A percentile compares a stretch with the other conserved stretches of the same genome.
Conservation (phyloP, 2,329 filamentous ascomycete genomes). For the Neonectria punicea region DNA sequence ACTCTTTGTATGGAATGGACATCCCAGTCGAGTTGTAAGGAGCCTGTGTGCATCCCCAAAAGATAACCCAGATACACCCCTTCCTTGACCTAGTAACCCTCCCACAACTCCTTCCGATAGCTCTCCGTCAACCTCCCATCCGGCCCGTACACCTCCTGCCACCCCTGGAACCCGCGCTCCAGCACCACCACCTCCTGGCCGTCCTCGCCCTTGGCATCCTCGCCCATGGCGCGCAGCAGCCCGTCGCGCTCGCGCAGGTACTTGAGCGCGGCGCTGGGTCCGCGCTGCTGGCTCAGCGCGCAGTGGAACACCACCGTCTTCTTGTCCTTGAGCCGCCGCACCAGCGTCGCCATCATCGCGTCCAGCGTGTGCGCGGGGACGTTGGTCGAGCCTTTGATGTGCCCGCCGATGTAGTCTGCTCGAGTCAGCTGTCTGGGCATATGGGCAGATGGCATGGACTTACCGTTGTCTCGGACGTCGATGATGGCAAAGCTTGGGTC, state of each 20-base stretch:
- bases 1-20: not conserved
- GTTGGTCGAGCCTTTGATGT: constrained; percentile 83
- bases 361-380: constrained; percentile 80
- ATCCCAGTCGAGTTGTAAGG: not conserved
- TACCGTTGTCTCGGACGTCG: constrained; percentile 88
- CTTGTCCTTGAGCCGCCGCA: constrained; percentile 79
- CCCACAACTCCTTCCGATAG: constrained; percentile 88
- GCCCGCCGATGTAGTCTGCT: constrained; percentile 87
- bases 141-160: constrained; percentile 85
- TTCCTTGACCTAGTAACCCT: constrained; percentile 55
- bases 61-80: too few species aligned
- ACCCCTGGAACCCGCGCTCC: constrained; percentile 84
- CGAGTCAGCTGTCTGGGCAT: not conserved
- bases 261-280: constrained; percentile 82
- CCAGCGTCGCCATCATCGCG: constrained; percentile 81
- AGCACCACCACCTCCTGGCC: constrained; percentile 83
- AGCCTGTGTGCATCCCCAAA: not conserved
- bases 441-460: constrained; percentile 30
- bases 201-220: constrained; percentile 44
- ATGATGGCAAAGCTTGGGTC: constrained; percentile 74
- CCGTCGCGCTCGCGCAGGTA: constrained; percentile 79
- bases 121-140: constrained; percentile 85
- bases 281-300: constrained; percentile 88
- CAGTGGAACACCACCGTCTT: constrained; percentile 95
- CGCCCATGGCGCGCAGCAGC: constrained; percentile 46